Percentiles rank a stretch among this genome's conserved stretches.
Evolutionary conservation across 495 filamentous ascomycete species (phyloP).

Genomic region (Penicillium psychrofluorescens): DNA sequence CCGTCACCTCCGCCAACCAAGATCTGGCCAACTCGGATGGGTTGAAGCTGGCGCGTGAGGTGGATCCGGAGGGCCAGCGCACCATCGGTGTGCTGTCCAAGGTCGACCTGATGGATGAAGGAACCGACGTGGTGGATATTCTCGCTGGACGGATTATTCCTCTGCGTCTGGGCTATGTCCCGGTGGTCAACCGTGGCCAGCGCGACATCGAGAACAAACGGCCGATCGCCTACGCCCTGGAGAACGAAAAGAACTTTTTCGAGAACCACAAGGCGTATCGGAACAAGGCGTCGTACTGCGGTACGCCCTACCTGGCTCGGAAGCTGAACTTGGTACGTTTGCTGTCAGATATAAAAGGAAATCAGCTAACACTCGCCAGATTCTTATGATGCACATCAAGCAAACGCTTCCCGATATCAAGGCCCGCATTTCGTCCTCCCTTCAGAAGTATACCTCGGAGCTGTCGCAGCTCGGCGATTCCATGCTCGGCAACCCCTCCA

Average conservation of each 20-base stretch:
- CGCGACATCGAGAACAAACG: conserved; percentile 97
- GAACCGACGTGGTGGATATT: conserved; percentile 98
- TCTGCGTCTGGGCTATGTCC: conserved; percentile 90
- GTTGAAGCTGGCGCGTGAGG: conserved; percentile 91
- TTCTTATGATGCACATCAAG: conserved; percentile 99
- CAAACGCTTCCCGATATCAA: conserved; percentile 99
- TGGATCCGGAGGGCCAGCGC: conserved; percentile 94
- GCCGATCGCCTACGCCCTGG: conserved; percentile 84
- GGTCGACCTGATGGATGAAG: conserved; percentile 99
- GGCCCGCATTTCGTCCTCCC: conserved; percentile 80
- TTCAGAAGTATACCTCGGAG: conserved; percentile 87
- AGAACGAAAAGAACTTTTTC: conserved; percentile 95
- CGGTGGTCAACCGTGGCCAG: conserved; percentile 98
- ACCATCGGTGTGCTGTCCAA: conserved; percentile 99
- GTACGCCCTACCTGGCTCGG: conserved; percentile 90
- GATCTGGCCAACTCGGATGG: conserved; percentile 99
- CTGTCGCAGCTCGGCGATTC: conserved; percentile 81
- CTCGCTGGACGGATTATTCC: conserved; percentile 97
- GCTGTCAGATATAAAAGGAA: not conserved
- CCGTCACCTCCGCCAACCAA: conserved; percentile 92
- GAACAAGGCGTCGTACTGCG: conserved; percentile 98
- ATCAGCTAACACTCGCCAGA: conserved; percentile 40
- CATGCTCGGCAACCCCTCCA: conserved; percentile 91
- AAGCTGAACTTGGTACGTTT: conserved; percentile 80
- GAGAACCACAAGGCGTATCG: conserved; percentile 97